Conservation (phyloP, 805 yeast genomes). For the Priceomyces haplophilus region DNA sequence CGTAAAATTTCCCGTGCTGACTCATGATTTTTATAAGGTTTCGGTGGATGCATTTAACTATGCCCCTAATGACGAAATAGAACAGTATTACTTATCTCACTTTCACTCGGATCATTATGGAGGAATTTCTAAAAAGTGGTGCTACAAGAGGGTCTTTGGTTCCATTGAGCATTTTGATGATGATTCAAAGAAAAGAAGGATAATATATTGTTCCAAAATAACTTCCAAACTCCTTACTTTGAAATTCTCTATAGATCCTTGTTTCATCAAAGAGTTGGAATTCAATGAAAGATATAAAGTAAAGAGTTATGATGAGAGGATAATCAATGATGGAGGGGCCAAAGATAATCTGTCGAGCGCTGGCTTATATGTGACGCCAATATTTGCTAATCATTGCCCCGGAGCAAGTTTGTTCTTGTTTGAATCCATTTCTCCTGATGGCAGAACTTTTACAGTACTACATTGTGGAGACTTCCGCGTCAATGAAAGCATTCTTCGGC, state of each 20-base stretch:
- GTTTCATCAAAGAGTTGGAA: conserved; percentile 39
- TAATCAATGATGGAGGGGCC: conserved; percentile 16
- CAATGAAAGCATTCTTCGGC: conserved; percentile 45
- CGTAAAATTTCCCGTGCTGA: conserved; percentile 35
- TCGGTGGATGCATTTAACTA: conserved; percentile 66
- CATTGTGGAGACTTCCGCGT: conserved; percentile 97
- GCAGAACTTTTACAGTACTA: conserved; percentile 36
- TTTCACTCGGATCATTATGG: conserved; percentile 95
- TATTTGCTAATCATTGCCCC: conserved; percentile 96
- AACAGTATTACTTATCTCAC: conserved; percentile 67
- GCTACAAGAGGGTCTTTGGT: conserved; percentile 36
- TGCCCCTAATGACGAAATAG: conserved; percentile 43
- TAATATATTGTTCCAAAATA: conserved; percentile 67
- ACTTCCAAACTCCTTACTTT: conserved; percentile 58
- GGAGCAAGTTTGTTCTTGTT: conserved; percentile 85
- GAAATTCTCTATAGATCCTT: conserved; percentile 54
- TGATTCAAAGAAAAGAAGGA: conserved; percentile 42
- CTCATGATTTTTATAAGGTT: conserved; percentile 34
- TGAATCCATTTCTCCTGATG: conserved; percentile 38
- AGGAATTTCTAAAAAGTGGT: conserved; percentile 79
- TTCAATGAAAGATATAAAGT: conserved; percentile 41
- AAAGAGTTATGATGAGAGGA: conserved; percentile 8
- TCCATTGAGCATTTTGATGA: conserved; percentile 21
- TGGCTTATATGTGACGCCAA: conserved; percentile 51
- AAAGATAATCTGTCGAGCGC: conserved; percentile 15